phyloP scores from a whole-genome alignment of 1,284 basidiomycete genomes.

The Ustilago shanxiensis region DNA sequence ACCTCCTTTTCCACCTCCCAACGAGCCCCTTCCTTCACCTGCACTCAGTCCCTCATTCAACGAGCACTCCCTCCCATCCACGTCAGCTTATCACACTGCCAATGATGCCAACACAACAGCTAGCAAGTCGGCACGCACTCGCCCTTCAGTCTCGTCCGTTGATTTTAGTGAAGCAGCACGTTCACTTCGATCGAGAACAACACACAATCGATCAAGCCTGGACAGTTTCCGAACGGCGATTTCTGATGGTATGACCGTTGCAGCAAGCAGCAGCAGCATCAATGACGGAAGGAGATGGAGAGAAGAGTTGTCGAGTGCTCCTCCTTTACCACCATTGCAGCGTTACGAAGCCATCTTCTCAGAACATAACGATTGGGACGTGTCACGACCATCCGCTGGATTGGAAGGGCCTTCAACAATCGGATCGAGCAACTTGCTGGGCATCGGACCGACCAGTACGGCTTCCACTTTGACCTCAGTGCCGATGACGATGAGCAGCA shows the following conservation, averaged over 20 bases:
- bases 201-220: constrained; percentile 34
- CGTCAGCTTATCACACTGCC: constrained; percentile 24
- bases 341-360: constrained; percentile 43
- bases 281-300: constrained; percentile 12
- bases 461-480: constrained; percentile 22
- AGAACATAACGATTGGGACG: constrained; percentile 16
- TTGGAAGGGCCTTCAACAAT: not conserved
- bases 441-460: constrained; percentile 3
- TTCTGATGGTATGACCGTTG: constrained; percentile 33
- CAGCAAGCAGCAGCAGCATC: constrained; percentile 24
- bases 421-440: constrained; percentile 12
- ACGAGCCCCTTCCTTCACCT: constrained; percentile 43
- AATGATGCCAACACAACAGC: constrained; percentile 22
- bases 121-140: constrained; percentile 13
- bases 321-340: constrained; percentile 34
- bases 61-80: constrained; percentile 27
- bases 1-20: constrained; percentile 51
- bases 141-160: constrained; percentile 37
- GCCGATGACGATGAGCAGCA: constrained; percentile 35
- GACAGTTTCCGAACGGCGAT: constrained; percentile 45
- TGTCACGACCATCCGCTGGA: not conserved
- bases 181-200: constrained; percentile 25
- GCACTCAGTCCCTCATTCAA: constrained; percentile 38
- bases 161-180: constrained; percentile 31
- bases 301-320: constrained; percentile 17